Conservation (phyloP, 2,329 filamentous ascomycete genomes). For the Pleoardoris graminearum region DNA sequence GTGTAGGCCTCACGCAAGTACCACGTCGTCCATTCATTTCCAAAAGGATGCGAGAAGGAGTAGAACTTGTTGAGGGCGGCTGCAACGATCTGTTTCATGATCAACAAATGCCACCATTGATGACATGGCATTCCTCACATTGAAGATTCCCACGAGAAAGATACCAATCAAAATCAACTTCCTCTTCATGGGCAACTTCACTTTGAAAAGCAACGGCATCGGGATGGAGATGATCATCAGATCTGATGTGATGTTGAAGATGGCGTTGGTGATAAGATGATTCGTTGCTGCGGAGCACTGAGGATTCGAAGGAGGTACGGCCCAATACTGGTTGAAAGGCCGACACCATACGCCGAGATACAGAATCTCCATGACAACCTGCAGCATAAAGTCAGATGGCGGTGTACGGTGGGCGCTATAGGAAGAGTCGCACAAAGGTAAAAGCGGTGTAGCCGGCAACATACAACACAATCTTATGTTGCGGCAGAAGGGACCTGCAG, state of each 20-base stretch:
- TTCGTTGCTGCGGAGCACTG: slow-evolving; percentile 51
- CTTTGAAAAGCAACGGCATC: slow-evolving; percentile 51
- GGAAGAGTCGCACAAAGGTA: slow-evolving; percentile 47
- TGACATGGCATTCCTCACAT: slow-evolving; percentile 19
- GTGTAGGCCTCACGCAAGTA: slow-evolving; percentile 62
- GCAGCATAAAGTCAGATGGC: neutral
- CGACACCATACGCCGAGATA: slow-evolving; percentile 61
- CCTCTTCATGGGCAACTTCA: slow-evolving; percentile 50
- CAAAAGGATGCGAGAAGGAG: slow-evolving; percentile 61
- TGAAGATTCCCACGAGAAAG: slow-evolving; percentile 58
- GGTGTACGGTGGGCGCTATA: neutral
- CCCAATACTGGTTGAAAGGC: slow-evolving; percentile 58
- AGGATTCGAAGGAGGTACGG: slow-evolving; percentile 47
- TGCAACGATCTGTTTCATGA: slow-evolving; percentile 52
- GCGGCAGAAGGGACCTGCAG: slow-evolving; percentile 22
- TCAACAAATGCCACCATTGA: neutral
- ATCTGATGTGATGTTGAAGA: slow-evolving; percentile 53
- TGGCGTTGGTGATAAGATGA: slow-evolving; percentile 46
- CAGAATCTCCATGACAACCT: slow-evolving; percentile 51
- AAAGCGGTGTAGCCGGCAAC: slow-evolving; percentile 52
- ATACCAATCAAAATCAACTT: slow-evolving; percentile 60
- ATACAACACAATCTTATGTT: slow-evolving; percentile 44
- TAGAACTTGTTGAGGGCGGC: slow-evolving; percentile 65
- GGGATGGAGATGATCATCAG: slow-evolving; percentile 52
- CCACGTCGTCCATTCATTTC: slow-evolving; percentile 62